phyloP scores from a whole-genome alignment of 164 flowering plant genomes.

The Stephania japonica region DNA sequence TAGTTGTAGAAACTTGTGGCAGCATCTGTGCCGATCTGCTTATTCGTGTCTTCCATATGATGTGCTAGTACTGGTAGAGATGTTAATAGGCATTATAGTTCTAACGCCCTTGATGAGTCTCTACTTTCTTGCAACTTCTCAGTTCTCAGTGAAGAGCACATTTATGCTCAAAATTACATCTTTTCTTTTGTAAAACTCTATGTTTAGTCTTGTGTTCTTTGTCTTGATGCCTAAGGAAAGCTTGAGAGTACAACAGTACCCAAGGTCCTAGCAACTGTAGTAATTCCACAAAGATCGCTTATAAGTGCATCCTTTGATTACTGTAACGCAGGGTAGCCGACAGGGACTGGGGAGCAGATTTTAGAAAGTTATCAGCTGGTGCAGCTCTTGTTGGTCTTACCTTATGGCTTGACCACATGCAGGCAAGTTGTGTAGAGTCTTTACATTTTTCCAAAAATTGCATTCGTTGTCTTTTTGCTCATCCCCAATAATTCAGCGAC shows the following conservation, averaged over 20 bases:
- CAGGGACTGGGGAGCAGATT: slow-evolving; percentile 98
- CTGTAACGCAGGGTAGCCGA: slow-evolving; percentile 70
- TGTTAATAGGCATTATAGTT: neutral
- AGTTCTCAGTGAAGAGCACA: too few species aligned
- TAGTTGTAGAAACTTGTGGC: neutral
- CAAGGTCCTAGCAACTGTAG: neutral
- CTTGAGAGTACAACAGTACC: neutral
- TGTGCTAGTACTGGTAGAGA: neutral
- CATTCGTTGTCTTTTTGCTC: neutral
- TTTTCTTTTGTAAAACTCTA: too few species aligned
- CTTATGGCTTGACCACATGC: slow-evolving; percentile 95
- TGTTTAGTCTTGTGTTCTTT: too few species aligned
- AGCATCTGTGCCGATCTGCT: slow-evolving; percentile 1
- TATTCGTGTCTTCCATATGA: neutral
- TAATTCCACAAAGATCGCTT: neutral
- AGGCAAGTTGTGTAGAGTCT: slow-evolving; percentile 38
- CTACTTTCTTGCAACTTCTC: too few species aligned
- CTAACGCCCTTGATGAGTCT: too few species aligned
- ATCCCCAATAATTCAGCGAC: neutral
- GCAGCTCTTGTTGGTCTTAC: slow-evolving; percentile 95
- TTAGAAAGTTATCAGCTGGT: slow-evolving; percentile 92
- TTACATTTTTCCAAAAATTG: neutral
- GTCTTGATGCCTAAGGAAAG: too few species aligned
- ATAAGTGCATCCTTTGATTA: neutral
- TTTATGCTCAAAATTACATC: too few species aligned